Evolutionary conservation across 192 early-diverging fungal genomes (phyloP).

Genomic region (Martensiomyces pterosporus): DNA sequence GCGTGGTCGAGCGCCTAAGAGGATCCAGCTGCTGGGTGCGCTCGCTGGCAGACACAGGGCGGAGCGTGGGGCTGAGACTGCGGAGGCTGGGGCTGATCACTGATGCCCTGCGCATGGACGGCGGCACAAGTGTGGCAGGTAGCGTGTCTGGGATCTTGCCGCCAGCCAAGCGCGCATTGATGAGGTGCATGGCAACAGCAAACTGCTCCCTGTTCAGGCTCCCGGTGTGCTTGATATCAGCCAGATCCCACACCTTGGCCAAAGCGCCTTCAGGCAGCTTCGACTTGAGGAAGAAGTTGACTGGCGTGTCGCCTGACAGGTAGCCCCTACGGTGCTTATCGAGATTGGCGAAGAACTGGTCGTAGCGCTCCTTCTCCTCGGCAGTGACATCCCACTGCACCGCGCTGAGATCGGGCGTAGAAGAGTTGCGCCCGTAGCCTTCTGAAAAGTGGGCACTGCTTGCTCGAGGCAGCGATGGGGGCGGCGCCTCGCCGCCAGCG

Average conservation of each 20-base stretch:
- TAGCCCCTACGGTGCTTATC: constrained; percentile 61
- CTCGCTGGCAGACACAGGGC: constrained; percentile 19
- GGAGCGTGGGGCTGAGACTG: constrained; percentile 29
- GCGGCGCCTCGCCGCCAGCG: constrained; percentile 45
- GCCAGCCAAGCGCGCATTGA: constrained; percentile 57
- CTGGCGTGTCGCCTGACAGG: constrained; percentile 68
- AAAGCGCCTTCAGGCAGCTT: constrained; percentile 61
- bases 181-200: constrained; percentile 77
- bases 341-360: constrained; percentile 70
- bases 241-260: constrained; percentile 79
- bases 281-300: constrained; percentile 76
- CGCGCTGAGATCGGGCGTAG: constrained; percentile 23
- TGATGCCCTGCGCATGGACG: constrained; percentile 36
- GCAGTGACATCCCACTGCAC: constrained; percentile 69
- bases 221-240: constrained; percentile 60
- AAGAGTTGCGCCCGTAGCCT: constrained; percentile 31
- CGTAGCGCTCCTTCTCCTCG: constrained; percentile 71
- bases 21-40: constrained; percentile 16
- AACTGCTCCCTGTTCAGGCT: constrained; percentile 67
- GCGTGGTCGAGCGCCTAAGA: constrained; percentile 28
- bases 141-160: constrained; percentile 50
- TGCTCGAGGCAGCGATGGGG: constrained; percentile 14
- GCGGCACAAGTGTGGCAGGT: constrained; percentile 46
- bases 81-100: constrained; percentile 34
- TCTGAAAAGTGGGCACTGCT: constrained; percentile 11